Base-by-base conservation (phyloP, 2,329 filamentous ascomycete genomes). In the Monilinia aucupariae region DNA sequence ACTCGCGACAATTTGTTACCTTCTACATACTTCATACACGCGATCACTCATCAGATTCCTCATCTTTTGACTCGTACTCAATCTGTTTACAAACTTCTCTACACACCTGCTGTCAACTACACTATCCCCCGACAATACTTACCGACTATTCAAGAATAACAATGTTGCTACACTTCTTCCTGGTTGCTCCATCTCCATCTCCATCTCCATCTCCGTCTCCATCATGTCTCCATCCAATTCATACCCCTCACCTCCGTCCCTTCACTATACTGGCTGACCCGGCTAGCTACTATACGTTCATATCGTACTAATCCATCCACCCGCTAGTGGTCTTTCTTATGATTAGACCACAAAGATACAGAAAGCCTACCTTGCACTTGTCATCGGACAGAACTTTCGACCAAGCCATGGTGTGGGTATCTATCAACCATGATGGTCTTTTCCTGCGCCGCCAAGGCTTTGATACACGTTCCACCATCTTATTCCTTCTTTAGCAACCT, bases 401-500 rank as follows among this genome's bases (percentile, higher is more conserved):
- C 30, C 56, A 34, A 47, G 41, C 48, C 27, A 25, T 53, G 17
- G 32, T 56, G 51, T 56, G 51, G 60, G 10, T 48, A 22, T 41
- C 37, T 61, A 20, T 51, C 49, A 34, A 52, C n/a, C 15, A 53
- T 43, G 47, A 25, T 37, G 30, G 20, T 56, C 13, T 39, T 39
- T 48, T 47, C 43, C 60, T 62, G 32, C 43, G 27, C 52, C 43
- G 60, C 60, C 22, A 62, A 62, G 51, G 12, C 51, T 58, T 49
- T 17, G 22, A 30, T 62, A 37, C 51, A 62, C 50, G 43, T 56
- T 49, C 59, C 51, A 62, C 59, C 43, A 41, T 62, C 59, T 58
- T 58, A 47, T 62, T 58, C 60, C 60, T 50, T 62, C 60, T 62
- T 62, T 58, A 43, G 60, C 32, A 58, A 32, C 60, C 37, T 56